These are phyloP conservation scores for Myxozyma nipponensis DNA, from an alignment of 805 yeast species.

Conservation along the genomic window DNA sequence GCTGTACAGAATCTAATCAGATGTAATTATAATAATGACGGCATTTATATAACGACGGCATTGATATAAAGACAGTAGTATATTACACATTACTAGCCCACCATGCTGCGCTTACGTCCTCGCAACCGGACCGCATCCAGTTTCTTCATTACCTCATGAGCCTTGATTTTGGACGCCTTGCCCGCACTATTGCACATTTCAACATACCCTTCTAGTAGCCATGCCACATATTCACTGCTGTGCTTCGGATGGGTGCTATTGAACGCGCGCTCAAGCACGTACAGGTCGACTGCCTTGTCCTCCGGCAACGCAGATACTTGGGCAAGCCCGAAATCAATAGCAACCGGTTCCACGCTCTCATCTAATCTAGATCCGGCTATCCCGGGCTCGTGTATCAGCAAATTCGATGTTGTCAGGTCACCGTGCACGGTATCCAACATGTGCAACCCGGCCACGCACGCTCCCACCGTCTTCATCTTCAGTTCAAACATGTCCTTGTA, in stretches of 20 bases:
- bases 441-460: conserved; percentile 67
- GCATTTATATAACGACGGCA: not conserved
- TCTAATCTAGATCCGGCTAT: conserved; percentile 16
- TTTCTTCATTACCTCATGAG: conserved; percentile 51
- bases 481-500: conserved; percentile 37
- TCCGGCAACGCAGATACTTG: conserved; percentile 72
- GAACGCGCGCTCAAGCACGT: conserved; percentile 89
- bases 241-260: conserved; percentile 82
- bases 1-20: not conserved
- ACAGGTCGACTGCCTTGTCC: conserved; percentile 95
- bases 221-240: conserved; percentile 57
- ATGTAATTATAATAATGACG: not conserved
- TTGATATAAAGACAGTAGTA: not conserved
- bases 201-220: conserved; percentile 70
- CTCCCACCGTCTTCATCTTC: conserved; percentile 57
- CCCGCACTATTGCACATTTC: not conserved
- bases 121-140: conserved; percentile 82
- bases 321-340: conserved; percentile 91
- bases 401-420: conserved; percentile 87
- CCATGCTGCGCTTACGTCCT: conserved; percentile 93
- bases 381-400: conserved; percentile 50
- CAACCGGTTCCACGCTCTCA: conserved; percentile 44
- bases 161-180: conserved; percentile 28
- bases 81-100: conserved; percentile 53
- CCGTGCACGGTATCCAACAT: conserved; percentile 82